These are phyloP conservation scores for Rhodosporidiobolus odoratus DNA, from an alignment of 768 basidiomycete genomes.

Conservation along the genomic window DNA sequence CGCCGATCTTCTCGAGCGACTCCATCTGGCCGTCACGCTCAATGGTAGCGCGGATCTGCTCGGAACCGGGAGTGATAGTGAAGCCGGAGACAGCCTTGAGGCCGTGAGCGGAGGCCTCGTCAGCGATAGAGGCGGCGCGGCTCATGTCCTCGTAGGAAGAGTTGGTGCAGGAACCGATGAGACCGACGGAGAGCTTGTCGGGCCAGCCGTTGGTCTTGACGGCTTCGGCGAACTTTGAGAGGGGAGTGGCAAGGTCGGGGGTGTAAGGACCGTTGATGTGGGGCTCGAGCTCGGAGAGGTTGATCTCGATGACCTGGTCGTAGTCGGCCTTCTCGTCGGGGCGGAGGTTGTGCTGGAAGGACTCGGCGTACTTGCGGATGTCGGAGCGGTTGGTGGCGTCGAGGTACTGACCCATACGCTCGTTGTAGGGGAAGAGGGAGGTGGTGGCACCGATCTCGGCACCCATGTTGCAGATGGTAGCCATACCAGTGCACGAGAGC, in stretches of 20 bases:
- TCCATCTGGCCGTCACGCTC: constrained; percentile 90
- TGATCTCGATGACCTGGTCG: constrained; percentile 88
- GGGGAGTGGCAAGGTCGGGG: constrained; percentile 97
- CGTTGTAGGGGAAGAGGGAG: constrained; percentile 97
- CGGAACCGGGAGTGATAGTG: constrained; percentile 96
- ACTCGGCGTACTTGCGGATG: constrained; percentile 80
- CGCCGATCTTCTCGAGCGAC: constrained; percentile 79
- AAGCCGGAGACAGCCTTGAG: constrained; percentile 84
- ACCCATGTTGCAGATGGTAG: constrained; percentile 99
- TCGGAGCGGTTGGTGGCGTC: constrained; percentile 84
- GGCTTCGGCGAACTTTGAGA: constrained; percentile 86
- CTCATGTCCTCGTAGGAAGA: constrained; percentile 99
- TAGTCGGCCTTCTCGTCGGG: constrained; percentile 86
- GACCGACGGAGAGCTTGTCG: constrained; percentile 87
- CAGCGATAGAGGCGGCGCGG: constrained; percentile 88
- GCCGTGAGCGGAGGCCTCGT: constrained; percentile 80
- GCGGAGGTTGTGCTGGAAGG: constrained; percentile 81
- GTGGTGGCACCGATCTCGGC: constrained; percentile 99
- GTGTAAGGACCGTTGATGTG: constrained; percentile 99
- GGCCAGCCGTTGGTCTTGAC: constrained; percentile 97
- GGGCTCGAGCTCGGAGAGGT: constrained; percentile 94
- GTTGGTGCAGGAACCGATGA: constrained; percentile 99
- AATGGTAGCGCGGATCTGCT: constrained; percentile 97
- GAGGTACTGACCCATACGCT: constrained; percentile 86
- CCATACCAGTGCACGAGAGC: constrained; percentile 97